Base-by-base conservation (phyloP, 805 yeast genomes). In the Saturnispora kantuleensis region DNA sequence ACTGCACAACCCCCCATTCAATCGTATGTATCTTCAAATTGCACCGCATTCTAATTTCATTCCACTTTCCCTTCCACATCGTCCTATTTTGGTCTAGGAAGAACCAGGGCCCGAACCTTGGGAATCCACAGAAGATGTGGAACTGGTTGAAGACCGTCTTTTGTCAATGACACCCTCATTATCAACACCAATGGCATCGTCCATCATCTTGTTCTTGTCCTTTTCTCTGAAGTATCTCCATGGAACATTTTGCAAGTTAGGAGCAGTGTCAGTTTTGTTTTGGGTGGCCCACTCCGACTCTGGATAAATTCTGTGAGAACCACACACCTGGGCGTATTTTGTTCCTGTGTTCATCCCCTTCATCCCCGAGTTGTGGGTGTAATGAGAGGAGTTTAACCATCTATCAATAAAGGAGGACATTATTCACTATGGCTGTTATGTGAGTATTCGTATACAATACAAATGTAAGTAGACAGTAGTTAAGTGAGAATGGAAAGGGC, bases 221-320 rank as follows among this genome's bases (percentile, higher is more conserved):
- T 35, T 41, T 35, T 29, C 15, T 26, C 13, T 17, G 33, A 50
- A 61, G 41, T 62, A 62, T 1, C 55, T 21, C 42, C 55, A 59
- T 1, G 67, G 67, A 12, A 56, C 56, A 38, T 63, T 63, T 9
- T 45, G 47, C 32, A 58, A 46, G 41, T 63, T 63, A 6, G 67
- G 67, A 15, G 56, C 47, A 1, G 55, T 49, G 5, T 16, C 33
- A 28, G 13, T 35, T 30, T 31, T 45, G 39, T 18, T 33, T 17
- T 21, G 41, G 9, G 39, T 30, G 37, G 48, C 48, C 40, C 40
- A 42, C 5, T 37, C 41, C 3, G 38, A 21, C 28, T 31, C 52
- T 52, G 11, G 65, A 62, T 26, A 52, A 47, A 34, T 58, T 56
- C 29, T 44, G 45, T 41, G 53, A 42, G 46, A 55, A 6, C 30